Conservation (phyloP, 2,329 filamentous ascomycete genomes). For the Akanthomyces muscarius region DNA sequence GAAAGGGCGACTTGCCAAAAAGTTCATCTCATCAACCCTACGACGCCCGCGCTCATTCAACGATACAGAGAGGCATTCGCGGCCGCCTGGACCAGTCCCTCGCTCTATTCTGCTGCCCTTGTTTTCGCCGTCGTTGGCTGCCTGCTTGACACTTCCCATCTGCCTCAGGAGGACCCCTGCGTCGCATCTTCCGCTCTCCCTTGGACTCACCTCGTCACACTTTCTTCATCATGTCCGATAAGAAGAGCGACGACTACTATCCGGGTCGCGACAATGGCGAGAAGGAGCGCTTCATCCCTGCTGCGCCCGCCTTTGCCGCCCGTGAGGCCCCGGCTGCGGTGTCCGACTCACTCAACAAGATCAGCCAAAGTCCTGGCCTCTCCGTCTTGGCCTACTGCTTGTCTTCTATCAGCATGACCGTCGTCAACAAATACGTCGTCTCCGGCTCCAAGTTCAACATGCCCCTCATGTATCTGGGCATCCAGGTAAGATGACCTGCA, state of each 20-base stretch:
- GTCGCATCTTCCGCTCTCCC: not conserved
- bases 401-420: constrained; percentile 90
- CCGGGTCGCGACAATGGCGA: constrained; percentile 14
- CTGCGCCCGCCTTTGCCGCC: constrained; percentile 7
- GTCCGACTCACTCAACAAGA: constrained; percentile 16
- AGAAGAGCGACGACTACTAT: constrained; percentile 18
- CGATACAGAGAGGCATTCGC: not conserved
- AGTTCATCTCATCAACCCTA: constrained; percentile 1
- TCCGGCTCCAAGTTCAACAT: constrained; percentile 83
- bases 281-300: constrained; percentile 19
- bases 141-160: not conserved
- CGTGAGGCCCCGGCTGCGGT: constrained; percentile 10
- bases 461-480: constrained; percentile 81
- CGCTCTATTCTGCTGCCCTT: not conserved
- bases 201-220: not conserved
- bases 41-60: not conserved
- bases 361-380: constrained; percentile 31
- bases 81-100: not conserved
- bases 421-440: constrained; percentile 95
- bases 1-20: not conserved
- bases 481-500: constrained; percentile 62
- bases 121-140: not conserved
- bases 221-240: constrained; percentile 15
- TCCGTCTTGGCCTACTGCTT: constrained; percentile 82
- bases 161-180: not conserved